Percentiles rank a stretch among this genome's conserved stretches.
Evolutionary conservation across 768 basidiomycete species (phyloP).

Genomic region (Lyophyllum decastes): DNA sequence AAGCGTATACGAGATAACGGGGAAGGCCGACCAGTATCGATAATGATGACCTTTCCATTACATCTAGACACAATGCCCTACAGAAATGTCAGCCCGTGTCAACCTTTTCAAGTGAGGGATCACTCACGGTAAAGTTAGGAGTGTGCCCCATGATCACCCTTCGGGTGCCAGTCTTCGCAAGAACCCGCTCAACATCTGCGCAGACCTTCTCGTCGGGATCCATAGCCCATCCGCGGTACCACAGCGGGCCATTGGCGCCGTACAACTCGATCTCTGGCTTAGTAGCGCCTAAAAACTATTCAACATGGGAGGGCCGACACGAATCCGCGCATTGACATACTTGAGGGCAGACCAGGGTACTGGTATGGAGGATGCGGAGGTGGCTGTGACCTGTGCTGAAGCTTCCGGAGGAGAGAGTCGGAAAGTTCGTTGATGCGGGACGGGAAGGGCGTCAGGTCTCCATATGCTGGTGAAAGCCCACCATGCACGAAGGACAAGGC

Average conservation of each 20-base stretch:
- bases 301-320: constrained; percentile 6
- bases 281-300: constrained; percentile 50
- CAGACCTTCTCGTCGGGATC: constrained; percentile 73
- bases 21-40: constrained; percentile 75
- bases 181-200: constrained; percentile 65
- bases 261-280: constrained; percentile 73
- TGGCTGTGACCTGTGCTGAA: constrained; percentile 65
- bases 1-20: neutral
- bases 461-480: constrained; percentile 79
- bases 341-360: constrained; percentile 69
- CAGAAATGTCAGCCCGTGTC: neutral
- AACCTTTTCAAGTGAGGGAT: neutral
- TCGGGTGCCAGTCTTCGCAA: constrained; percentile 75
- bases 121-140: constrained; percentile 73
- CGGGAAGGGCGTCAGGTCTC: constrained; percentile 79
- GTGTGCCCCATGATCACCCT: constrained; percentile 98
- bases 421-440: constrained; percentile 79
- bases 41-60: constrained; percentile 90
- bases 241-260: constrained; percentile 77
- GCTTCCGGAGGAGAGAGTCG: constrained; percentile 63
- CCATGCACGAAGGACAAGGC: constrained; percentile 95
- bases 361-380: constrained; percentile 82
- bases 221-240: constrained; percentile 94
- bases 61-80: constrained; percentile 85
- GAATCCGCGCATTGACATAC: constrained; percentile 23